Conservation (phyloP, 768 basidiomycete species). For the Lenzites betulinus region DNA sequence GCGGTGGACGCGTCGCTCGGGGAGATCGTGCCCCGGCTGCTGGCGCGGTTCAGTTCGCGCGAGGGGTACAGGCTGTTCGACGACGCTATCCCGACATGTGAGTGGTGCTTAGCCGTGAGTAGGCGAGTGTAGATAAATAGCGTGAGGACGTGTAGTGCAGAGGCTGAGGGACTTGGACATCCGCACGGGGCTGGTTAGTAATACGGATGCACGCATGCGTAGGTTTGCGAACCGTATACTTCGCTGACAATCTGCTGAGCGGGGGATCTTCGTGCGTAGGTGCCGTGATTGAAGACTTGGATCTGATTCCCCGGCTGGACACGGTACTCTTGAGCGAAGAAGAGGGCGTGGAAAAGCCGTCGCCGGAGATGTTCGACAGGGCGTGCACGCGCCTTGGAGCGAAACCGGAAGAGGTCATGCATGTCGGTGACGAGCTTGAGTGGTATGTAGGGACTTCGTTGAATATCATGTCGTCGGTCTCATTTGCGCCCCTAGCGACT, state of each 20-base stretch:
- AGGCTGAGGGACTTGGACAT: slow-evolving; percentile 48
- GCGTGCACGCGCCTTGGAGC: slow-evolving; percentile 42
- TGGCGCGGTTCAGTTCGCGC: slow-evolving; percentile 66
- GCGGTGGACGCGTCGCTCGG: slow-evolving; percentile 55
- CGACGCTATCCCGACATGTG: slow-evolving; percentile 51
- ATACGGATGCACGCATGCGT: slow-evolving; percentile 76
- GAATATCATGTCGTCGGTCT: too few species aligned
- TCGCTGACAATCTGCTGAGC: background rate
- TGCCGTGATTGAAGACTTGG: slow-evolving; percentile 60
- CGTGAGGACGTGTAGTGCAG: slow-evolving; percentile 40
- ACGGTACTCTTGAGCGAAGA: slow-evolving; percentile 72
- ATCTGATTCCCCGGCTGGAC: slow-evolving; percentile 47
- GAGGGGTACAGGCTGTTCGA: slow-evolving; percentile 68
- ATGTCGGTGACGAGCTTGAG: slow-evolving; percentile 75
- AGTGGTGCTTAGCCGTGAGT: slow-evolving; percentile 24
- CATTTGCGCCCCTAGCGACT: slow-evolving; percentile 50
- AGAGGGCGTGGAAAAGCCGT: slow-evolving; percentile 70
- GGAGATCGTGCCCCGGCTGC: slow-evolving; percentile 60
- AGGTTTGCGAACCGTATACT: too few species aligned
- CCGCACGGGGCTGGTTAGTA: slow-evolving; percentile 64
- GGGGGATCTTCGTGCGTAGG: slow-evolving; percentile 27
- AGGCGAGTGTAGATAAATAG: background rate
- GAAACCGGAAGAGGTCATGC: slow-evolving; percentile 49
- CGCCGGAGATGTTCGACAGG: slow-evolving; percentile 55
- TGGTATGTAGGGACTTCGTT: slow-evolving; percentile 56